These are phyloP conservation scores for Botryosphaeria dothidea DNA, from an alignment of 2,329 filamentous ascomycete species.

Conservation along the genomic window DNA sequence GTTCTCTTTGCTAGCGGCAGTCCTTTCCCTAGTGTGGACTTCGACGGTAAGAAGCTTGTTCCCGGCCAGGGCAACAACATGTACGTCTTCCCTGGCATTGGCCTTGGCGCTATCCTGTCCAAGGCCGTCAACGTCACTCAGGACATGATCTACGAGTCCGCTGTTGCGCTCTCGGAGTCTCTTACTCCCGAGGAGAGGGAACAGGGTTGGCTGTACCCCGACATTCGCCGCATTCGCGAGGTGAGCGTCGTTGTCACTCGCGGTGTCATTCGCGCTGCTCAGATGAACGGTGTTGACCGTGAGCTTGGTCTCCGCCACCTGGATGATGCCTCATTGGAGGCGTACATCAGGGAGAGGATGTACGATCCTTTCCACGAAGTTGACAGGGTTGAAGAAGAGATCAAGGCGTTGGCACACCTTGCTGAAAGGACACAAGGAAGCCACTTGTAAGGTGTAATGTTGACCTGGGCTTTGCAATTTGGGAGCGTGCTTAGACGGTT, in stretches of 20 bases:
- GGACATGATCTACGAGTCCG: conserved; percentile 95
- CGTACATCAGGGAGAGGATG: conserved; percentile 60
- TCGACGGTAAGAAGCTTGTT: conserved; percentile 47
- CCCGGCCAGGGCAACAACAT: conserved; percentile 73
- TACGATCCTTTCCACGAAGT: conserved; percentile 53
- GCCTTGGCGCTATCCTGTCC: conserved; percentile 87
- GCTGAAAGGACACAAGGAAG: conserved; percentile 6
- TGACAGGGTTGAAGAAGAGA: conserved; percentile 41
- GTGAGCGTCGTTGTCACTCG: conserved; percentile 84
- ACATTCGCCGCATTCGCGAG: conserved; percentile 87
- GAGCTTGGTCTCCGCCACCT: conserved; percentile 63
- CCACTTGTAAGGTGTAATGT: conserved; percentile 3
- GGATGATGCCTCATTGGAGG: conserved; percentile 67
- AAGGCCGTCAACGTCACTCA: conserved; percentile 87
- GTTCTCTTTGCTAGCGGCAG: conserved; percentile 94
- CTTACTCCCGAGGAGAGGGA: conserved; percentile 80
- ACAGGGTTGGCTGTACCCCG: conserved; percentile 85
- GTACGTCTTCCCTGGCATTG: conserved; percentile 96
- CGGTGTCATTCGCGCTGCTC: conserved; percentile 90
- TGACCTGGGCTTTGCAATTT: background rate
- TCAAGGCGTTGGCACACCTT: conserved; percentile 22
- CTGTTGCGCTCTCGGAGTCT: conserved; percentile 74
- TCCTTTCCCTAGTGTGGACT: conserved; percentile 72
- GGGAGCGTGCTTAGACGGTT: conserved; percentile 11
- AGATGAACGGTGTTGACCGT: conserved; percentile 67